A percentile compares a stretch with the other conserved stretches of the same genome.
Conservation (phyloP, 208 protist genomes). For the Leptomonas pyrrhocoris region DNA sequence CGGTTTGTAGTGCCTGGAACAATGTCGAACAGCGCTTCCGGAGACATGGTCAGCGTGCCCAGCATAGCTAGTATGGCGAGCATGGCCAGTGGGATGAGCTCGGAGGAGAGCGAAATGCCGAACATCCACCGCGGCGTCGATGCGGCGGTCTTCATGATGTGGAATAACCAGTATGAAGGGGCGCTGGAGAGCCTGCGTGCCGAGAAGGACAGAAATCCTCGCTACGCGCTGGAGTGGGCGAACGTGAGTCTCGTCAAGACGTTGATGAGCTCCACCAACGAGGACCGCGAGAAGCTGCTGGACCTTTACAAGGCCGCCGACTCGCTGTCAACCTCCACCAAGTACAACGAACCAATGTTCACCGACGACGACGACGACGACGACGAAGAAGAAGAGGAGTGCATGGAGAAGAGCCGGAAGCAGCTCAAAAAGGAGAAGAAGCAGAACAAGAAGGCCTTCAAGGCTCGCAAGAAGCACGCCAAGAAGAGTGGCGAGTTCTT, state of each 20-base stretch:
- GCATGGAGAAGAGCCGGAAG: constrained; percentile 12
- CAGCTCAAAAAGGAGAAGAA: constrained; percentile 26
- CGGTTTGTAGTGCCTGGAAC: background rate
- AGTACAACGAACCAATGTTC: constrained; percentile 79
- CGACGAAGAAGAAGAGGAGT: constrained; percentile 26
- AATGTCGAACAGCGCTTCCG: constrained; percentile 20
- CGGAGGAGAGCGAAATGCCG: constrained; percentile 23
- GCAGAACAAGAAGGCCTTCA: constrained; percentile 75
- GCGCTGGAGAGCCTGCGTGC: constrained; percentile 51
- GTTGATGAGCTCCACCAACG: constrained; percentile 86
- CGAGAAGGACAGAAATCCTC: constrained; percentile 81
- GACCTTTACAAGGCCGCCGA: constrained; percentile 84
- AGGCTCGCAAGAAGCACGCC: constrained; percentile 53
- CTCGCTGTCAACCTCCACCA: constrained; percentile 66
- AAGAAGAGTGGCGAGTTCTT: constrained; percentile 56
- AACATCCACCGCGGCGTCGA: constrained; percentile 57
- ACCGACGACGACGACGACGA: constrained; percentile 43
- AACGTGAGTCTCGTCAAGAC: constrained; percentile 75
- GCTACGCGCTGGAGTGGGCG: constrained; percentile 86
- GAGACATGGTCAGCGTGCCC: constrained; percentile 22
- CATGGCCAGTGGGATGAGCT: constrained; percentile 45
- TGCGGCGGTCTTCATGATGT: constrained; percentile 69
- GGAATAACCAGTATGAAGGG: constrained; percentile 85
- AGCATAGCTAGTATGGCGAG: no score
- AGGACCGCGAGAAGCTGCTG: constrained; percentile 66